Conservation (phyloP, 345 rosid species). For the Salix brachista region DNA sequence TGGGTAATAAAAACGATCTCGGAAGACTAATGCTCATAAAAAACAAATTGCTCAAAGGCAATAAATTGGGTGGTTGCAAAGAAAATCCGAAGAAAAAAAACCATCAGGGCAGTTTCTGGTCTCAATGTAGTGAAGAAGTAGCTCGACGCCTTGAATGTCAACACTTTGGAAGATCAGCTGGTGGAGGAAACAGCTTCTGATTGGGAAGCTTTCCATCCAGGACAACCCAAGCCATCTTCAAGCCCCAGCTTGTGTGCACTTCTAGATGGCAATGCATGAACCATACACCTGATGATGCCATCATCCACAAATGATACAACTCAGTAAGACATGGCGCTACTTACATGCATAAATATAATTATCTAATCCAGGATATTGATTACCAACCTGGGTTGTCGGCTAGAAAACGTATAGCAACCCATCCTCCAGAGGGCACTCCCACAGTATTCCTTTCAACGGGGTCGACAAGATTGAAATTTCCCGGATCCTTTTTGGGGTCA, state of each 20-base stretch:
- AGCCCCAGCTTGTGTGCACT: conserved; percentile 1
- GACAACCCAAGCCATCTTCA: conserved; percentile 1
- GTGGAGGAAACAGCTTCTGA: not conserved
- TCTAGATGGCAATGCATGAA: conserved; percentile 3
- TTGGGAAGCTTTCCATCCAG: not conserved
- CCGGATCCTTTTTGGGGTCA: not conserved
- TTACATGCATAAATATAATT: too few relatives aligned
- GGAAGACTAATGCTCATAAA: not conserved
- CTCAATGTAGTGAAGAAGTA: not conserved
- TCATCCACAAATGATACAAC: not conserved
- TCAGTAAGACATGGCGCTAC: too few relatives aligned
- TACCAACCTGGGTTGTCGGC: conserved; percentile 8
- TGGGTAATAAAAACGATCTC: not conserved
- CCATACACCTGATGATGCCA: not conserved
- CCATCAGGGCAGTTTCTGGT: not conserved
- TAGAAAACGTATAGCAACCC: not conserved
- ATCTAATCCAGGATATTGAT: too few relatives aligned
- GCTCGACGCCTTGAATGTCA: not conserved
- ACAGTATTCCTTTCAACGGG: not conserved
- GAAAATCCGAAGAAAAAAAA: not conserved
- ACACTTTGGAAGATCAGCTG: conserved; percentile 3
- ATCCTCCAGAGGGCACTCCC: conserved; percentile 4
- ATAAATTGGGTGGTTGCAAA: not conserved
- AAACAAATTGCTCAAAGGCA: not conserved
- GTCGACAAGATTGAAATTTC: conserved; percentile 2